Conservation (phyloP, 768 basidiomycete genomes). For the Kwoniella heveanensis region DNA sequence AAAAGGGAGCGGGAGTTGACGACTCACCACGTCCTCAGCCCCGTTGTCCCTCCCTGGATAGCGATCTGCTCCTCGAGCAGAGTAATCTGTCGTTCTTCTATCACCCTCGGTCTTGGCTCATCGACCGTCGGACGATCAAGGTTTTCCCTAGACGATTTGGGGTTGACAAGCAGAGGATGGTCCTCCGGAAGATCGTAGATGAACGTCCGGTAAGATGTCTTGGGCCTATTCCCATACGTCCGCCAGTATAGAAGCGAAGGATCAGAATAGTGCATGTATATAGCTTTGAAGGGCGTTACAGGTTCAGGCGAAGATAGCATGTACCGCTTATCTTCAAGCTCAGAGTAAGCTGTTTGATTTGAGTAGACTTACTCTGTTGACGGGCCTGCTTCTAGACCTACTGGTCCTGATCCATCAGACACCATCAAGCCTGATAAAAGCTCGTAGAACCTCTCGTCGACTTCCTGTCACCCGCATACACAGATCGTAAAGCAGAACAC, state of each 20-base stretch:
- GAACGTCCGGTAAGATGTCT: slow-evolving; percentile 49
- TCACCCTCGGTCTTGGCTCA: not conserved
- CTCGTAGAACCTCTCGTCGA: slow-evolving; percentile 49
- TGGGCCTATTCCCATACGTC: too few relatives aligned
- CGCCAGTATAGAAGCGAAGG: too few relatives aligned
- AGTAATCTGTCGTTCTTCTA: slow-evolving; percentile 38
- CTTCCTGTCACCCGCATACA: slow-evolving; percentile 30
- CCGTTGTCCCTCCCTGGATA: slow-evolving; percentile 53
- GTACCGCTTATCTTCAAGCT: too few relatives aligned
- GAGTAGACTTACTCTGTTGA: slow-evolving; percentile 9
- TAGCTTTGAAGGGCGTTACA: too few relatives aligned
- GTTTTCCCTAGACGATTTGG: too few relatives aligned
- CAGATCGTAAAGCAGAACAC: not conserved
- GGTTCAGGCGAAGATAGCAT: too few relatives aligned
- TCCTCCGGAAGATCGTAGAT: slow-evolving; percentile 37
- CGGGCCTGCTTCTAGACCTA: slow-evolving; percentile 13
- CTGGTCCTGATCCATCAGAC: not conserved
- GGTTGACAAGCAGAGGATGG: too few relatives aligned
- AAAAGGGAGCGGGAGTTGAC: too few relatives aligned
- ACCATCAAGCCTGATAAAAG: slow-evolving; percentile 44
- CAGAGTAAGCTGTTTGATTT: too few relatives aligned
- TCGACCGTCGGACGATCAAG: too few relatives aligned
- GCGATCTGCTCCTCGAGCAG: slow-evolving; percentile 53
- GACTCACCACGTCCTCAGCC: slow-evolving; percentile 53
- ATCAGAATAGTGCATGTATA: too few relatives aligned